Conservation (phyloP, 2,329 filamentous ascomycete species). For the Colletotrichum sp. region DNA sequence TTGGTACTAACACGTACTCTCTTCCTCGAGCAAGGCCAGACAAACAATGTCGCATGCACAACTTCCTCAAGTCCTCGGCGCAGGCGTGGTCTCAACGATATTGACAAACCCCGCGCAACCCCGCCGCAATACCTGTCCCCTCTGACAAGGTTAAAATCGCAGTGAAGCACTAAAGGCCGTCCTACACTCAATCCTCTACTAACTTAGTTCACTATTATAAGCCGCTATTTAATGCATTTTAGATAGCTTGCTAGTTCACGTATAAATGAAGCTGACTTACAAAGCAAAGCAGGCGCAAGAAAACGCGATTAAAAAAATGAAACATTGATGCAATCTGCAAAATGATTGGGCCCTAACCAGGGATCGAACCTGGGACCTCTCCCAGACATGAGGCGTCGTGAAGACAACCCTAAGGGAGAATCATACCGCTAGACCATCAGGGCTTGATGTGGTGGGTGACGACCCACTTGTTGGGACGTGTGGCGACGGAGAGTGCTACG, state of each 20-base stretch:
- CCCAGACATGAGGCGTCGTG: background rate
- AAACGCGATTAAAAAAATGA: too few species aligned
- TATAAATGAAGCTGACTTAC: too few species aligned
- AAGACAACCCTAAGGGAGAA: background rate
- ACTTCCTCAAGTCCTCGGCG: background rate
- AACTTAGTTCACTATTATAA: background rate
- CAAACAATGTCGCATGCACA: background rate
- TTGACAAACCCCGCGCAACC: background rate
- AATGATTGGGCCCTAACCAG: background rate
- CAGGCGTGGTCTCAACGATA: background rate
- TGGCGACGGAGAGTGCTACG: background rate
- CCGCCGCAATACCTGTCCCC: background rate
- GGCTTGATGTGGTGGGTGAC: background rate
- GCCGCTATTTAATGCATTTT: background rate
- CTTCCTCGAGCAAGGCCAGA: background rate
- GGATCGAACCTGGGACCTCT: background rate
- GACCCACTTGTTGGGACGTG: background rate
- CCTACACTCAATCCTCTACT: background rate
- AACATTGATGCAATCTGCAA: background rate
- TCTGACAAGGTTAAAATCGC: background rate
- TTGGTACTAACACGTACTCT: background rate
- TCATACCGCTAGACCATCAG: background rate
- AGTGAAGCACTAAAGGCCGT: background rate
- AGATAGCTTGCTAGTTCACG: too few species aligned
- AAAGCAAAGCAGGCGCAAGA: too few species aligned